Conservation (phyloP, 2,329 filamentous ascomycete genomes). For the Bipolaris oryzae region DNA sequence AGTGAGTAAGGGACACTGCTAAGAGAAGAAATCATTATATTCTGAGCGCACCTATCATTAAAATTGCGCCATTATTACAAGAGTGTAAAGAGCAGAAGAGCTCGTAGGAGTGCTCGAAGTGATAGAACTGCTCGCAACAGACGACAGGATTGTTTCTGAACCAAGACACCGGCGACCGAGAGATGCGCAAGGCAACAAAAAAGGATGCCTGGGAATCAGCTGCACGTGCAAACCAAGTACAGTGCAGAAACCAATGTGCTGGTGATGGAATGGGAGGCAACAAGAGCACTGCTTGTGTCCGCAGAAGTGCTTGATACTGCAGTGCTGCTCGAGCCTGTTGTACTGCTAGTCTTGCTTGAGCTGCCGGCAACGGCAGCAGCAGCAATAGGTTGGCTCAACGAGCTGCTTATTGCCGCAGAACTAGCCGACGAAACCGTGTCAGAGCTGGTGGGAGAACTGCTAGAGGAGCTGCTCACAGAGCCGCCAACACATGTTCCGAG, state of each 20-base stretch:
- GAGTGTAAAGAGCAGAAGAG: neutral
- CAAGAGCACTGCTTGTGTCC: neutral
- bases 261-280: too few species aligned
- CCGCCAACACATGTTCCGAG: neutral
- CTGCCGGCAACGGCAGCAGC: neutral
- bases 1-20: neutral
- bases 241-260: too few species aligned
- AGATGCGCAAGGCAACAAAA: too few species aligned
- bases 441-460: neutral
- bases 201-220: too few species aligned
- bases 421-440: neutral
- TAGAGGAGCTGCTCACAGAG: neutral
- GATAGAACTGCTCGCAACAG: neutral
- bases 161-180: too few species aligned
- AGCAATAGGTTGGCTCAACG: neutral
- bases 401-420: neutral
- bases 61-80: neutral
- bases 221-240: too few species aligned
- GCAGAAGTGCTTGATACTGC: neutral
- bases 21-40: neutral
- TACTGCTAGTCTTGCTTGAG: neutral
- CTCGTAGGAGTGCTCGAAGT: neutral
- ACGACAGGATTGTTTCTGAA: neutral
- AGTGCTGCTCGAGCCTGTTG: constrained; percentile 1
- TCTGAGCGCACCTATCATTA: neutral